Percentiles rank a stretch among this genome's conserved stretches.
Conservation (phyloP, 805 yeast genomes). For the Blastobotrys peoriensis region DNA sequence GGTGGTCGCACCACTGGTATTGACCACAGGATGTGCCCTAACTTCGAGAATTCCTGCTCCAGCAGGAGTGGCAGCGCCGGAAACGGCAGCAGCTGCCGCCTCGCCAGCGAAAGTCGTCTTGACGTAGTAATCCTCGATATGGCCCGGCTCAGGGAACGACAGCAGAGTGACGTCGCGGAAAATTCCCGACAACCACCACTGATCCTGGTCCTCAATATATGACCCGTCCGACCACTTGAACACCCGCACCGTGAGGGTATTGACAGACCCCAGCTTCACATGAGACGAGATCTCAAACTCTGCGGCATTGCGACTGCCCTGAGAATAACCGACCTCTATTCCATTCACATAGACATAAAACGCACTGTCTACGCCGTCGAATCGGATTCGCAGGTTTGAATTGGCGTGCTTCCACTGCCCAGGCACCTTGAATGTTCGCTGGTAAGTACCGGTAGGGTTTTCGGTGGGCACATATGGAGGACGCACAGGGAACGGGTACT, state of each 20-base stretch:
- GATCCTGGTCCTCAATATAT: constrained; percentile 36
- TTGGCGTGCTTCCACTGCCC: constrained; percentile 11
- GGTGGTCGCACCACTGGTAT: no score
- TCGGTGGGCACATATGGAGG: constrained; percentile 32
- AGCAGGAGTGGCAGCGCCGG: not conserved
- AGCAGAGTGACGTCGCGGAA: constrained; percentile 33
- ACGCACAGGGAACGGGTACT: constrained; percentile 30
- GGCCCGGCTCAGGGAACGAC: constrained; percentile 24
- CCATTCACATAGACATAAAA: constrained; percentile 33
- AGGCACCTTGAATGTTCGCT: constrained; percentile 23
- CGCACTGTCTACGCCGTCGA: constrained; percentile 36
- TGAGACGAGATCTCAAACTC: constrained; percentile 28
- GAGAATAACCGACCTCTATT: constrained; percentile 28
- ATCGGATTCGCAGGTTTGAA: constrained; percentile 24
- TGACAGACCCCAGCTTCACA: constrained; percentile 10
- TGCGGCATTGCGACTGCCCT: constrained; percentile 33
- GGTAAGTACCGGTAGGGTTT: constrained; percentile 34
- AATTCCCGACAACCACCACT: constrained; percentile 38
- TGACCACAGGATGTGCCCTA: not conserved
- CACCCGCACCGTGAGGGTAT: constrained; percentile 26
- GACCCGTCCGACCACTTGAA: constrained; percentile 32
- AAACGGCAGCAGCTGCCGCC: constrained; percentile 9
- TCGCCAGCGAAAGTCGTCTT: constrained; percentile 20
- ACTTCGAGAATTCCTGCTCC: not conserved
- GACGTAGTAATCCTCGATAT: constrained; percentile 29